These are phyloP conservation scores for Penicillium waksmanii DNA, from an alignment of 495 filamentous ascomycete genomes.

Conservation along the genomic window DNA sequence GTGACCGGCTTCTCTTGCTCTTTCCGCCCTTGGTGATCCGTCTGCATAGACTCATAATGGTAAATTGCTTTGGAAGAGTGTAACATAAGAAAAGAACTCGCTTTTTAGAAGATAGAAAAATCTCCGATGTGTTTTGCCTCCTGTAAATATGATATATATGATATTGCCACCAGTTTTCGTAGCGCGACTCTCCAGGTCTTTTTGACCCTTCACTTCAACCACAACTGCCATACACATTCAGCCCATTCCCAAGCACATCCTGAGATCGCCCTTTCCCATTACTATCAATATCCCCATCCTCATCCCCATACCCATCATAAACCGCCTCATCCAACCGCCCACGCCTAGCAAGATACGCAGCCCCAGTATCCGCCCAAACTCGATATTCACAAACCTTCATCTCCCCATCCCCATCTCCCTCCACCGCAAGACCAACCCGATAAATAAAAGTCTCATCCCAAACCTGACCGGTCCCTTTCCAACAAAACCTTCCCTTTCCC, in stretches of 20 bases:
- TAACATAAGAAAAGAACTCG: constrained; percentile 4
- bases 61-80: not conserved
- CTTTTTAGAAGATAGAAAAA: constrained; percentile 14
- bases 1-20: not conserved
- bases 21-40: not conserved
- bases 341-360: constrained; percentile 59
- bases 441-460: constrained; percentile 67
- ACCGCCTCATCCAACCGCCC: constrained; percentile 42
- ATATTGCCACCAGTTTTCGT: no score
- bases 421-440: constrained; percentile 50
- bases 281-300: constrained; percentile 5
- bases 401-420: constrained; percentile 19
- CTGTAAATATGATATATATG: not conserved
- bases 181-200: no score
- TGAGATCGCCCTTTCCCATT: constrained; percentile 11
- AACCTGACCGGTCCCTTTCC: constrained; percentile 50
- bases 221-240: constrained; percentile 32
- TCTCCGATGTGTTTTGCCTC: constrained; percentile 6
- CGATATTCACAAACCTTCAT: constrained; percentile 55
- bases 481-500: constrained; percentile 54
- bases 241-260: constrained; percentile 25
- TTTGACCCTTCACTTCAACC: constrained; percentile 12
- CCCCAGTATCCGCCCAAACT: constrained; percentile 69
- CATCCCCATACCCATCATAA: not conserved
- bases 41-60: not conserved